A percentile compares a stretch with the other conserved stretches of the same genome.
phyloP scores from a whole-genome alignment of 805 yeast species.

The Scheffersomyces amazonensis region DNA sequence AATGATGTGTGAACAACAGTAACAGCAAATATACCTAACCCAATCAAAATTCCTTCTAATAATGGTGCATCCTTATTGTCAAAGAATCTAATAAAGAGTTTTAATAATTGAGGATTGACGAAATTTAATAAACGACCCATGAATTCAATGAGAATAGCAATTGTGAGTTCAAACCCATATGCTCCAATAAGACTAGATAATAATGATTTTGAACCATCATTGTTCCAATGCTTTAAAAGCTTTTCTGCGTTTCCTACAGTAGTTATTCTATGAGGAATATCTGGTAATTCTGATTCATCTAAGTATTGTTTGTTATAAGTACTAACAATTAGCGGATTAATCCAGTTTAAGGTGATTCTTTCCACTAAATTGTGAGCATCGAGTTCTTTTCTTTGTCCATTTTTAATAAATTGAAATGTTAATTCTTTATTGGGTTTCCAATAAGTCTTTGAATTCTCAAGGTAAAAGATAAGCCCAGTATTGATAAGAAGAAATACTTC shows the following conservation, averaged over 20 bases:
- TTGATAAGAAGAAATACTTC: conserved; percentile 26
- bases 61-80: conserved; percentile 38
- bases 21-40: conserved; percentile 59
- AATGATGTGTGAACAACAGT: conserved; percentile 60
- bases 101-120: conserved; percentile 79
- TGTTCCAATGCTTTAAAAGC: conserved; percentile 16
- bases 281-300: conserved; percentile 29
- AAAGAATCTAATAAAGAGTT: conserved; percentile 60
- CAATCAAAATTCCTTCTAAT: conserved; percentile 60
- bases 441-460: conserved; percentile 31
- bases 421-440: conserved; percentile 43
- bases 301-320: conserved; percentile 38
- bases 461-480: conserved; percentile 26
- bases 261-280: conserved; percentile 21
- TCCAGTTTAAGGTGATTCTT: conserved; percentile 44
- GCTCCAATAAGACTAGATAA: conserved; percentile 18
- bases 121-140: conserved; percentile 35
- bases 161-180: conserved; percentile 20
- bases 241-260: conserved; percentile 15
- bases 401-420: conserved; percentile 20
- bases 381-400: conserved; percentile 14
- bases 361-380: conserved; percentile 31
- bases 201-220: conserved; percentile 6
- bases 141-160: conserved; percentile 22
- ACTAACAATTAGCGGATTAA: conserved; percentile 42